Base-by-base conservation (phyloP, 176 grass and related monocot genomes). In the Hsuehochloa calcarea region DNA sequence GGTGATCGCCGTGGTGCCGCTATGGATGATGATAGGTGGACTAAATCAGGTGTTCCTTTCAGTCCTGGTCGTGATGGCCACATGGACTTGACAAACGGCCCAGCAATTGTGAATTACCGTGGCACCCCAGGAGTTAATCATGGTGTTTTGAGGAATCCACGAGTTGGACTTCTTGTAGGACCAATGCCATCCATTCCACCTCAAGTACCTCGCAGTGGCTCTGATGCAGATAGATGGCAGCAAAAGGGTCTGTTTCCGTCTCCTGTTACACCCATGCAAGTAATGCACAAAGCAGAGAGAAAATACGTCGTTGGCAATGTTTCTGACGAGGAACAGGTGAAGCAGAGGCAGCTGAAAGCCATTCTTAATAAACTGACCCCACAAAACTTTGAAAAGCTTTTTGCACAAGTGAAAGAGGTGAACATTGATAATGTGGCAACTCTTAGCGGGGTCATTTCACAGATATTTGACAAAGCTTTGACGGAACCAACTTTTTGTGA, bases 391-490 rank as follows among this genome's bases (percentile, higher is more conserved):
- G 95, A 97, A 46, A 97, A 95, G 81, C 89, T 97, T 70, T 97
- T 97, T 86, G 85, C 31, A 58, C 83, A 91, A 75, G 95, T 97
- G 8, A 93, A 95, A 50, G 87, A 88, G 10, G 95, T 95, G 35
- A 95, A 95, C 60, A 97, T 97, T 14, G 95, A 97, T 70, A 95
- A 13, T 44, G 84, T 88, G 40, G 51, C 17, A 47, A 97, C 95
- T 74, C 89, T 97, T 56, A 85, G 59, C 5, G 95, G 95, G 39
- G 89, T 97, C 81, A 97, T 97, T 87, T 91, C 92, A 5, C 95
- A 97, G 79, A 95, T 97, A 84, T 97, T 97, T 91, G 95, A 97
- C 82, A 97, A 97, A 86, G 95, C 95, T 72, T 88, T 97, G 75
- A 97, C 73, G 91, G 95, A 97, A 64, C 95, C 95, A 45, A 97